Conservation (phyloP, 257 asterid genomes). For the Plantago major region DNA sequence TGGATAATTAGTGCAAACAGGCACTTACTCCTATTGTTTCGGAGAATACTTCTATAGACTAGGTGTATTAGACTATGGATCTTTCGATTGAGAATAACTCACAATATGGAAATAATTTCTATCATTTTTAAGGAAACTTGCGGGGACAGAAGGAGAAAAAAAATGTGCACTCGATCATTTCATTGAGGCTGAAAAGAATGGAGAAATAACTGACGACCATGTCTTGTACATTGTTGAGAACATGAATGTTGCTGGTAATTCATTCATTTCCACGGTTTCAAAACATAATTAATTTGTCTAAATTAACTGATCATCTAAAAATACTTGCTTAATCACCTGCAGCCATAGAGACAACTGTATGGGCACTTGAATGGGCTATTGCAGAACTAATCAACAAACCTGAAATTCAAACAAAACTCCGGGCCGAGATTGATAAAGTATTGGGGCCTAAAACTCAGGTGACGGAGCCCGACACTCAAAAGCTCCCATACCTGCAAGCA, state of each 20-base stretch:
- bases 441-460: conserved; percentile 57
- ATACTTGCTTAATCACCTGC: conserved; percentile 3
- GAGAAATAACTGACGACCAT: conserved; percentile 65
- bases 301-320: not conserved
- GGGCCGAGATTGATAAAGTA: conserved; percentile 45
- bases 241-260: conserved; percentile 69
- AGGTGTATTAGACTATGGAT: too few relatives aligned
- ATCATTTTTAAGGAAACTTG: conserved; percentile 31
- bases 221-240: conserved; percentile 68
- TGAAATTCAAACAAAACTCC: conserved; percentile 47
- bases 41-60: too few relatives aligned
- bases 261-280: not conserved
- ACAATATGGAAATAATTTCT: too few relatives aligned
- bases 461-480: conserved; percentile 50
- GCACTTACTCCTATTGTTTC: too few relatives aligned
- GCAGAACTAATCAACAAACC: conserved; percentile 73
- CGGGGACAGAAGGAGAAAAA: conserved; percentile 32
- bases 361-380: conserved; percentile 76
- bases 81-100: too few relatives aligned
- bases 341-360: conserved; percentile 71
- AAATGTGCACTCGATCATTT: conserved; percentile 70
- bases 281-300: not conserved
- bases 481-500: conserved; percentile 72
- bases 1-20: too few relatives aligned
- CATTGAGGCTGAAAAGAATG: conserved; percentile 71